phyloP scores from a whole-genome alignment of 441 rosid species.

The Brassica hybrid region DNA sequence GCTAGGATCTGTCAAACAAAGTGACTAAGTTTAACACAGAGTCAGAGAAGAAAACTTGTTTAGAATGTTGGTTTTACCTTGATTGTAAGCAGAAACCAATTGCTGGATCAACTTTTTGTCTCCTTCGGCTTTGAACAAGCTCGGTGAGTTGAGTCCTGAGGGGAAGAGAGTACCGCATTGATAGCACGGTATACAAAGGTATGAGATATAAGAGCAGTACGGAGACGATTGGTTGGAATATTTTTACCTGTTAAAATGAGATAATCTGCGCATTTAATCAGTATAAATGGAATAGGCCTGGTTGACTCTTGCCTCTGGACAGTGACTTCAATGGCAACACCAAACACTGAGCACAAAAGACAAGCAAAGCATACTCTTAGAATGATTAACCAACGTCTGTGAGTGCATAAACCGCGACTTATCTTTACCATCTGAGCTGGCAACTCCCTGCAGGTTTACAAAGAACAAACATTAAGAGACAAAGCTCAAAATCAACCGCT shows the following conservation, averaged over 20 bases:
- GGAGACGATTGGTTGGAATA: background rate
- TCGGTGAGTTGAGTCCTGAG: constrained; percentile 68
- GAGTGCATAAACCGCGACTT: background rate
- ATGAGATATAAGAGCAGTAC: background rate
- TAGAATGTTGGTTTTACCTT: constrained; percentile 51
- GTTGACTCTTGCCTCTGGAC: constrained; percentile 76
- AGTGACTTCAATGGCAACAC: constrained; percentile 79
- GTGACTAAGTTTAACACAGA: background rate
- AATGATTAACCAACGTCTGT: background rate
- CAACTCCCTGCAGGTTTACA: constrained; percentile 81
- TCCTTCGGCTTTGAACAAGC: constrained; percentile 84
- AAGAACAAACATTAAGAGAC: constrained; percentile 37
- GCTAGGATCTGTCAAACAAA: constrained; percentile 56
- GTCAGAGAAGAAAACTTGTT: constrained; percentile 14
- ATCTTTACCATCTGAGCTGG: constrained; percentile 85
- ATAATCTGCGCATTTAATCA: constrained; percentile 79
- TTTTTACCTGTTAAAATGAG: constrained; percentile 74
- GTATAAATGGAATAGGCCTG: constrained; percentile 68
- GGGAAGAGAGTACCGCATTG: background rate
- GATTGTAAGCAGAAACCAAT: constrained; percentile 75
- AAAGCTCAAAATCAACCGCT: constrained; percentile 20
- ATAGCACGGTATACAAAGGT: constrained; percentile 1
- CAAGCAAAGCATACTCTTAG: background rate
- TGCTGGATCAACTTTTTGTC: constrained; percentile 73
- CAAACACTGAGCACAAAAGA: constrained; percentile 62